A percentile compares a stretch with the other conserved stretches of the same genome.
Conservation (phyloP, 139 green algal genomes). For the Coccomyxa sp. region DNA sequence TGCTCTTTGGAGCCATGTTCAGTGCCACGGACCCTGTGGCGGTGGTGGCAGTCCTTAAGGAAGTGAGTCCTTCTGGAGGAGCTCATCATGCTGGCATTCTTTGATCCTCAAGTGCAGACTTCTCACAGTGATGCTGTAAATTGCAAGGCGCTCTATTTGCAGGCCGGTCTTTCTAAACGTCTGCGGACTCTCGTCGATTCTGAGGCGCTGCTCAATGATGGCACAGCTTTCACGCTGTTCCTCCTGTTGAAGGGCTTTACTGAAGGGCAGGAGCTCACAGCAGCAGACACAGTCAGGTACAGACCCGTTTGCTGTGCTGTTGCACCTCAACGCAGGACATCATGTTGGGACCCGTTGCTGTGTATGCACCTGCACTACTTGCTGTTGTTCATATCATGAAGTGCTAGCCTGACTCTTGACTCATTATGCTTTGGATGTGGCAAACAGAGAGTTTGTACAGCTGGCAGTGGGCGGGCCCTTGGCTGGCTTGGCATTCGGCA, state of each 20-base stretch:
- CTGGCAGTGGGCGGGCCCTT: slow-evolving; percentile 40
- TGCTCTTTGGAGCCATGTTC: slow-evolving; percentile 61
- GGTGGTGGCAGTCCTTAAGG: slow-evolving; percentile 55
- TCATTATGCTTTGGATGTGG: too few species aligned
- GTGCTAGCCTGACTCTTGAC: too few species aligned
- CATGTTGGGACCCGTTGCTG: too few species aligned
- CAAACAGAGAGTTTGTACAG: slow-evolving; percentile 28
- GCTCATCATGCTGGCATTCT: slow-evolving; percentile 2
- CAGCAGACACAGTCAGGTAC: neutral
- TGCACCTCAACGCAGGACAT: too few species aligned
- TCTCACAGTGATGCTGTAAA: neutral
- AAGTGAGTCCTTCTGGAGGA: neutral
- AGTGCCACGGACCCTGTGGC: slow-evolving; percentile 72
- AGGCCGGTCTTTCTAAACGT: slow-evolving; percentile 51
- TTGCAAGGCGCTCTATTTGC: neutral
- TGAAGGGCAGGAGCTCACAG: neutral
- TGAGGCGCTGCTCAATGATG: slow-evolving; percentile 82
- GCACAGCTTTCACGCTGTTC: slow-evolving; percentile 66
- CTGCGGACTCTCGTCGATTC: slow-evolving; percentile 62
- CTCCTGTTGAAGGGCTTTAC: slow-evolving; percentile 32
- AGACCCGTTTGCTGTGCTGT: neutral
- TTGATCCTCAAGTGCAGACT: neutral
- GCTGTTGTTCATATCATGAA: too few species aligned
- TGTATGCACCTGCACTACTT: too few species aligned
- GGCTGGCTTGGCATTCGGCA: slow-evolving; percentile 43